A percentile compares a stretch with the other conserved stretches of the same genome.
Evolutionary conservation across 768 basidiomycete species (phyloP).

Genomic region (Pleurotus platypus): DNA sequence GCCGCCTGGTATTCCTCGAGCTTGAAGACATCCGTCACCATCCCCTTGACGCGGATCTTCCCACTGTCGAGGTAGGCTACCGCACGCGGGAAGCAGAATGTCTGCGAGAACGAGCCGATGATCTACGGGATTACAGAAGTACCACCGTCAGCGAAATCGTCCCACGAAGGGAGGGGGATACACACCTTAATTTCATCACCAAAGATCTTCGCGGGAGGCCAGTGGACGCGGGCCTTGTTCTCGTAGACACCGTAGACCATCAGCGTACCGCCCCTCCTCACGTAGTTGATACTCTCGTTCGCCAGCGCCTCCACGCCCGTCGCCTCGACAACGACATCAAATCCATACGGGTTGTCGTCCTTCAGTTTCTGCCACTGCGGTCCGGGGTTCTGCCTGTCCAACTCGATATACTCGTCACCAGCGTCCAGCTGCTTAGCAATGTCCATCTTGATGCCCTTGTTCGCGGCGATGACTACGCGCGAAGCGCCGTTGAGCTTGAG

Average conservation of each 20-base stretch:
- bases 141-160: neutral
- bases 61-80: slow-evolving; percentile 85
- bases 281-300: slow-evolving; percentile 88
- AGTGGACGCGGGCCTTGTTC: slow-evolving; percentile 71
- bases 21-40: slow-evolving; percentile 52
- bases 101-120: slow-evolving; percentile 88
- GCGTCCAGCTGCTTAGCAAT: slow-evolving; percentile 77
- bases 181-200: slow-evolving; percentile 63
- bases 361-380: slow-evolving; percentile 80
- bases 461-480: slow-evolving; percentile 79
- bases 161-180: slow-evolving; percentile 9
- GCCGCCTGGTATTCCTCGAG: slow-evolving; percentile 68
- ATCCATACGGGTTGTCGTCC: slow-evolving; percentile 80
- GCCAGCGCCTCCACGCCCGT: slow-evolving; percentile 81
- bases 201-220: slow-evolving; percentile 76
- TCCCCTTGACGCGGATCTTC: slow-evolving; percentile 63
- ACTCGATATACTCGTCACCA: slow-evolving; percentile 82
- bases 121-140: slow-evolving; percentile 46
- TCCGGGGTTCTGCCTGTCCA: slow-evolving; percentile 72
- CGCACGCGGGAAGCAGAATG: slow-evolving; percentile 86
- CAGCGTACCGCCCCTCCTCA: slow-evolving; percentile 78
- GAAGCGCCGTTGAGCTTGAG: slow-evolving; percentile 84
- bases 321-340: slow-evolving; percentile 63
- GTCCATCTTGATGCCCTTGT: slow-evolving; percentile 89
- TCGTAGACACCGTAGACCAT: slow-evolving; percentile 92